phyloP scores from a whole-genome alignment of 176 grass and related monocot species.

The Pontederia crassipes region DNA sequence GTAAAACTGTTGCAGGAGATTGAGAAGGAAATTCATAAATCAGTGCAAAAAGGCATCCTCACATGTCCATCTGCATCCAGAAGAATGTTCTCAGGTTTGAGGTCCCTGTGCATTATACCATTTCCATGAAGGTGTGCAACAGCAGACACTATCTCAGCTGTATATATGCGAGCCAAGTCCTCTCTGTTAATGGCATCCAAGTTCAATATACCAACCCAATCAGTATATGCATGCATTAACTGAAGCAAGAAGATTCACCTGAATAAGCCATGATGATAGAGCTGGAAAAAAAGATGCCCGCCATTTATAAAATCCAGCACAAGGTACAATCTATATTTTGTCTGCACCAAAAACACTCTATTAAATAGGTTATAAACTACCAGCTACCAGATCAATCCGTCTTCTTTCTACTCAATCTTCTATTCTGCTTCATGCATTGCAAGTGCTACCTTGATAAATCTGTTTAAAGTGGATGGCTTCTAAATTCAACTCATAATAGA shows the following conservation, averaged over 20 bases:
- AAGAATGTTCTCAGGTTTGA: conserved; percentile 98
- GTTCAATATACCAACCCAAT: not conserved
- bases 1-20: too few relatives aligned
- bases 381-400: too few relatives aligned
- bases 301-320: conserved; percentile 96
- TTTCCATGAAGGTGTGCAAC: conserved; percentile 85
- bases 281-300: conserved; percentile 97
- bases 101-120: conserved; percentile 97
- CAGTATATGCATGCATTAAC: not conserved
- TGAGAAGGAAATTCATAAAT: not conserved
- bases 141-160: conserved; percentile 90
- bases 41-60: conserved; percentile 8
- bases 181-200: conserved; percentile 44
- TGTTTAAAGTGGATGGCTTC: too few relatives aligned
- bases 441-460: too few relatives aligned
- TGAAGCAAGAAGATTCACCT: conserved; percentile 28
- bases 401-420: too few relatives aligned
- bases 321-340: conserved; percentile 89
- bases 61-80: conserved; percentile 91
- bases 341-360: conserved; percentile 37
- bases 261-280: conserved; percentile 93
- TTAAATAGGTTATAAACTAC: not conserved
- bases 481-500: too few relatives aligned
- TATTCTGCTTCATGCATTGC: too few relatives aligned
- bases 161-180: conserved; percentile 75